These are phyloP conservation scores for Metschnikowia sp. DNA, from an alignment of 805 yeast species.

Conservation along the genomic window DNA sequence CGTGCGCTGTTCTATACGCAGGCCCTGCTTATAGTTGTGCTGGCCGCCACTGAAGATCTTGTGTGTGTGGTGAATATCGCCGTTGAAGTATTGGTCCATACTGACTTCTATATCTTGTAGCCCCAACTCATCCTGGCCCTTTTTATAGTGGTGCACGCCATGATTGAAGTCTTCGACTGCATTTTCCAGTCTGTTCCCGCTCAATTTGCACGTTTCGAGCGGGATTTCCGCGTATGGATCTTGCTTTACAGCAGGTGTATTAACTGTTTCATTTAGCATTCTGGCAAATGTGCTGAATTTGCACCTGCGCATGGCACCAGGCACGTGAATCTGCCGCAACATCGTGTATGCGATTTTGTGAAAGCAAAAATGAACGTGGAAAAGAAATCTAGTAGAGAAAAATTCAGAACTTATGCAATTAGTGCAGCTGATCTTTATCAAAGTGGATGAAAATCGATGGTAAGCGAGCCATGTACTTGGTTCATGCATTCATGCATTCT, in stretches of 20 bases:
- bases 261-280: not conserved
- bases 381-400: no score
- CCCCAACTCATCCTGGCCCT: slow-evolving; percentile 12
- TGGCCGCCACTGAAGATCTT: slow-evolving; percentile 36
- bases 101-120: slow-evolving; percentile 10
- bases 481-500: no score
- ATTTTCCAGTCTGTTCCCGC: not conserved
- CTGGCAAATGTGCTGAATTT: slow-evolving; percentile 2
- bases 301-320: slow-evolving; percentile 1
- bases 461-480: no score
- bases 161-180: slow-evolving; percentile 2
- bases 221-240: slow-evolving; percentile 15
- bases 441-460: no score
- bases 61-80: slow-evolving; percentile 38
- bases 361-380: no score
- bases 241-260: not conserved
- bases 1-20: slow-evolving; percentile 35
- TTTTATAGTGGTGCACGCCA: slow-evolving; percentile 8
- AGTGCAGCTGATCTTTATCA: no score
- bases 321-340: not conserved
- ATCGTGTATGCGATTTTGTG: not conserved
- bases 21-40: slow-evolving; percentile 26
- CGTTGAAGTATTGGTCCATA: slow-evolving; percentile 38
- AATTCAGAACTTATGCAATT: no score
- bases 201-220: slow-evolving; percentile 4